Evolutionary conservation across 345 rosid species (phyloP).

Genomic region (Melastoma malabathricum): DNA sequence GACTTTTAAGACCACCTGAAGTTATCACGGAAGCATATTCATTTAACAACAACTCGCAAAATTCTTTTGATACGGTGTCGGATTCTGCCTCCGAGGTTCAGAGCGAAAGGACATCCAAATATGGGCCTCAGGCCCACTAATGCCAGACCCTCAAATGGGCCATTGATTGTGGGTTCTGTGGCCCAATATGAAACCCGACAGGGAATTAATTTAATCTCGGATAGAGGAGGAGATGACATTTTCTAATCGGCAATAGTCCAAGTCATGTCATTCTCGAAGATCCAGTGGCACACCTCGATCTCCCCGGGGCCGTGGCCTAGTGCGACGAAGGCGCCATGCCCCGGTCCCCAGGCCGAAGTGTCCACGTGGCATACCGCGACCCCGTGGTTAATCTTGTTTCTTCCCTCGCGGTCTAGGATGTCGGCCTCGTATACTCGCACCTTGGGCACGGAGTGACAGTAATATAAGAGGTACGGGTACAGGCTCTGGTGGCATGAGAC

Average conservation of each 20-base stretch:
- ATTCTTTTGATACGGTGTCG: no score
- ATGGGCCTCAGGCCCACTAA: no score
- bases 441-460: constrained; percentile 67
- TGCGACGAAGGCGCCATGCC: constrained; percentile 57
- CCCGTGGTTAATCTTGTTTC: constrained; percentile 33
- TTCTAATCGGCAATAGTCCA: constrained; percentile 34
- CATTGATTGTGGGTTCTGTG: background rate
- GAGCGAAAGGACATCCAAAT: no score
- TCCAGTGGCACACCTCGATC: constrained; percentile 75
- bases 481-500: constrained; percentile 75
- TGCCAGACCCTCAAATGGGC: no score
- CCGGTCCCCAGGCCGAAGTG: constrained; percentile 57
- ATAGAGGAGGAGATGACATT: no score
- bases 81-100: no score
- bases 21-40: no score
- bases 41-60: no score
- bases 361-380: constrained; percentile 65
- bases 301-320: constrained; percentile 46
- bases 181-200: background rate
- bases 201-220: background rate
- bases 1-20: no score
- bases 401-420: constrained; percentile 22
- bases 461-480: constrained; percentile 55
- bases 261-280: constrained; percentile 60
- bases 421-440: constrained; percentile 61